Evolutionary conservation across 2,329 filamentous ascomycete genomes (phyloP).

Genomic region (Zymoseptoria crescenta): DNA sequence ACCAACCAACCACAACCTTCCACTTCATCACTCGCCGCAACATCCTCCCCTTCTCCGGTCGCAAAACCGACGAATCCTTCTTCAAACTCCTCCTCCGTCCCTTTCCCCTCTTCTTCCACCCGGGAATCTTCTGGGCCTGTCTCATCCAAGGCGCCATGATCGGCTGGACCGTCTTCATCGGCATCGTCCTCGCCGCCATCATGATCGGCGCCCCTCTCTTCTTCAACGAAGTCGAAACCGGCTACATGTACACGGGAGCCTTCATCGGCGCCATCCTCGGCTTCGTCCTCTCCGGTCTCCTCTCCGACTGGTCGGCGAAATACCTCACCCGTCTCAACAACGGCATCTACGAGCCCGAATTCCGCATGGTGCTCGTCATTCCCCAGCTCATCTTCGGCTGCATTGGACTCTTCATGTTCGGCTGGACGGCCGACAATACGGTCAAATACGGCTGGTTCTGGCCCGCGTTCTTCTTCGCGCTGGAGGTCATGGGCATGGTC

Average conservation of each 20-base stretch:
- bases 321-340: slow-evolving; percentile 65
- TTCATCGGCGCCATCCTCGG: slow-evolving; percentile 77
- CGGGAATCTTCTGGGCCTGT: slow-evolving; percentile 72
- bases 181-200: slow-evolving; percentile 71
- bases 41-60: slow-evolving; percentile 61
- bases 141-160: slow-evolving; percentile 85
- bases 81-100: slow-evolving; percentile 60
- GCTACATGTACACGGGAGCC: slow-evolving; percentile 79
- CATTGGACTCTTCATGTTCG: slow-evolving; percentile 77
- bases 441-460: slow-evolving; percentile 61
- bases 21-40: slow-evolving; percentile 17
- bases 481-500: slow-evolving; percentile 85
- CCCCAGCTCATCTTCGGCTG: slow-evolving; percentile 73
- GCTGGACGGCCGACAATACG: slow-evolving; percentile 58
- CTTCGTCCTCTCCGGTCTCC: slow-evolving; percentile 63
- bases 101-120: slow-evolving; percentile 74
- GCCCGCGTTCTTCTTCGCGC: slow-evolving; percentile 72
- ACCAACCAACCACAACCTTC: slow-evolving; percentile 6
- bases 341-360: slow-evolving; percentile 86
- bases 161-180: slow-evolving; percentile 92
- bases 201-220: slow-evolving; percentile 67
- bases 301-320: slow-evolving; percentile 66
- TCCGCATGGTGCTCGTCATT: slow-evolving; percentile 72
- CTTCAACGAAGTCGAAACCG: slow-evolving; percentile 71
- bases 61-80: slow-evolving; percentile 72